A percentile compares a stretch with the other conserved stretches of the same genome.
phyloP scores from a whole-genome alignment of 257 asterid genomes.

The Orobanche coerulescens region DNA sequence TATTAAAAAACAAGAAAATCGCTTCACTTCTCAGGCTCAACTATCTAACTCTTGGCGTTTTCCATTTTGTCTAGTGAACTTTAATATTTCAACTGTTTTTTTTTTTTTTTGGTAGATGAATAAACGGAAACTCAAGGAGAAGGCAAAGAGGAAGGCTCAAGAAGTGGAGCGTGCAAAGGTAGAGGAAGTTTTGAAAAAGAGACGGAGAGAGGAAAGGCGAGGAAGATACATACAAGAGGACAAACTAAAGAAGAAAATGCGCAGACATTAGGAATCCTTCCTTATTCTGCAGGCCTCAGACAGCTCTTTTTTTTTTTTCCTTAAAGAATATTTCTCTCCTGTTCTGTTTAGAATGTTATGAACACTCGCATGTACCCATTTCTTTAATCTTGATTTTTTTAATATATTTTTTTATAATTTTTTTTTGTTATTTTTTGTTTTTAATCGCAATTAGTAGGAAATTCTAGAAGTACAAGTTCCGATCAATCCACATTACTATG shows the following conservation, averaged over 20 bases:
- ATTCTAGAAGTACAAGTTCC: too few relatives aligned
- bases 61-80: too few relatives aligned
- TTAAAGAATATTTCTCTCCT: too few relatives aligned
- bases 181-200: conserved; percentile 67
- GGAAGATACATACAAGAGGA: conserved; percentile 70
- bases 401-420: too few relatives aligned
- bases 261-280: conserved; percentile 36
- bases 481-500: too few relatives aligned
- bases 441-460: too few relatives aligned
- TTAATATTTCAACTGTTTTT: too few relatives aligned
- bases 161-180: conserved; percentile 61
- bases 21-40: background rate
- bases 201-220: conserved; percentile 80
- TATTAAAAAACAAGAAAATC: background rate
- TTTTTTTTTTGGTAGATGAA: conserved; percentile 44
- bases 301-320: too few relatives aligned
- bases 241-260: conserved; percentile 61
- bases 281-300: too few relatives aligned
- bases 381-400: too few relatives aligned
- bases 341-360: background rate
- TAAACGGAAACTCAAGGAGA: conserved; percentile 57
- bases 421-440: too few relatives aligned
- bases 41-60: conserved; percentile 4
- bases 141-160: conserved; percentile 46
- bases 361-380: too few relatives aligned